Evolutionary conservation across 164 flowering plant genomes (phyloP).

Genomic region (Nelumbo lutea): DNA sequence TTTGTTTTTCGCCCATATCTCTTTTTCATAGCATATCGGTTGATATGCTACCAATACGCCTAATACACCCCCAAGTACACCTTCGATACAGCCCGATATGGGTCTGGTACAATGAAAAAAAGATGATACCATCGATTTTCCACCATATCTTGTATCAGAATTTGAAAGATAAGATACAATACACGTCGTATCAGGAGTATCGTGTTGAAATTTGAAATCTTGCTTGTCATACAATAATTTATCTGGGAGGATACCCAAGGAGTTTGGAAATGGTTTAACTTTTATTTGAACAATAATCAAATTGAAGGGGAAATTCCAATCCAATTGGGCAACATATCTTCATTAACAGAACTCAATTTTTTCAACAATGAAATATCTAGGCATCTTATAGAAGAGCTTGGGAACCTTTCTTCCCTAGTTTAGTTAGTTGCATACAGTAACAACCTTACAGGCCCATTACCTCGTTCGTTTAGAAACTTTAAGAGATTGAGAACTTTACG

Average conservation of each 20-base stretch:
- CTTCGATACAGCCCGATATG: no score
- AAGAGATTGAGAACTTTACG: constrained; percentile 46
- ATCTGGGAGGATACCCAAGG: not conserved
- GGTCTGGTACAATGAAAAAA: no score
- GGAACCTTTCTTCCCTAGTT: constrained; percentile 43
- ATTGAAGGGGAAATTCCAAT: not conserved
- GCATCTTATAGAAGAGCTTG: constrained; percentile 50
- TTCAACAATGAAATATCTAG: constrained; percentile 63
- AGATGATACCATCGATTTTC: no score
- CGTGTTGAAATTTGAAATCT: no score
- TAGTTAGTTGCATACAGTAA: constrained; percentile 64
- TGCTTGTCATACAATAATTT: not conserved
- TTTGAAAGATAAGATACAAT: no score
- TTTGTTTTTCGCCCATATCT: no score
- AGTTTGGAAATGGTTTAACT: not conserved
- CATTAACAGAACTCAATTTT: constrained; percentile 31
- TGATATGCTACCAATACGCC: no score
- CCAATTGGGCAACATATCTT: constrained; percentile 9
- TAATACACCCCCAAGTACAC: no score
- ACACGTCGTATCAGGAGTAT: no score
- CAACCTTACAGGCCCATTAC: constrained; percentile 54
- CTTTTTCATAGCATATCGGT: no score
- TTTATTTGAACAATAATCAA: not conserved
- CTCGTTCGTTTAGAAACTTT: constrained; percentile 56
- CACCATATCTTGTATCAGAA: no score